Base-by-base conservation (phyloP, 331 rosid species). In the Dryas integrifolia region DNA sequence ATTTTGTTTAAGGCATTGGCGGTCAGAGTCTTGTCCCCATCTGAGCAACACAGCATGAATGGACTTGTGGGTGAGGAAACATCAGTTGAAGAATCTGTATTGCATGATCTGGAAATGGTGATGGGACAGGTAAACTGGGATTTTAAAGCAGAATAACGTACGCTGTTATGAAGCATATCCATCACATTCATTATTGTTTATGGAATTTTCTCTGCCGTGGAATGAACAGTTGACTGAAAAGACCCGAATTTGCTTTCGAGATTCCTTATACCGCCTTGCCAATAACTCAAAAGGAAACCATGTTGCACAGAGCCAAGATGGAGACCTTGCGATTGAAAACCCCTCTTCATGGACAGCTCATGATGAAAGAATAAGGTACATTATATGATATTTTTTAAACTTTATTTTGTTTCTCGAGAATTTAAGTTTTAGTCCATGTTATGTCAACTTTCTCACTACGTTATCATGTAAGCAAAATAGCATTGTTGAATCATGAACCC, bases 241-340 rank as follows among this genome's bases (percentile, higher is more conserved):
- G 68, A 82, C 89, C 46, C 86, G 96, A 4, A 70, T 85, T 46
- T 78, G 86, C 81, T 80, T 89, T 74, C 88, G 92, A 38, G 96
- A 89, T 75, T 74, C 96, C 72, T 75, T 89, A 21, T 89, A 82
- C 79, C 96, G 92, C 40, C 96, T 89, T 60, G 92, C 96, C 5
- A 64, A 77, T 14, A 82, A 63, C 81, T 84, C 87, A 6, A 70
- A 83, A 75, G 85, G 69, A 40, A 74, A 78, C 40, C 62, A 46
- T 3, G 64, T 60, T 70, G 8, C 71, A n/a, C 72, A 48, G 52
- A 73, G 63, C 70, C 72, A 73, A 51, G 76, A 79, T 9, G 85
- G 75, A 30, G 72, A 18, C 55, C 62, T 58, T 26, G 50, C 38
- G 41, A 39, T 39, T 24, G 82, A 74, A 55, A 39, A 44, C 6